phyloP scores from a whole-genome alignment of 1,284 basidiomycete genomes.

The Austroboletus niveus region DNA sequence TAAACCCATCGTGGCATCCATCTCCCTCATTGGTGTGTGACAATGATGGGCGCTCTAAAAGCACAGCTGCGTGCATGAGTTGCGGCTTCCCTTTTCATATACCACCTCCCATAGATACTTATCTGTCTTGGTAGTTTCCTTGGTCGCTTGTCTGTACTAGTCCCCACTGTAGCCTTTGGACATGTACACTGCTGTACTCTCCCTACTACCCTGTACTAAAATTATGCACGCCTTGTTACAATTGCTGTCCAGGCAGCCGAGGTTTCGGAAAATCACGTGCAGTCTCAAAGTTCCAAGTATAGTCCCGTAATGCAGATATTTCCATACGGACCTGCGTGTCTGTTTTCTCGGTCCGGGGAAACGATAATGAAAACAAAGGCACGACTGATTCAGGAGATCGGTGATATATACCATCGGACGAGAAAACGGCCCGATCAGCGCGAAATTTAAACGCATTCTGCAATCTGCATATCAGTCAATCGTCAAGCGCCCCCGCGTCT shows the following conservation, averaged over 20 bases:
- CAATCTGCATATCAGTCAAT: background rate
- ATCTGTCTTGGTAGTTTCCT: background rate
- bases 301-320: background rate
- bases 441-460: too few species aligned
- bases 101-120: background rate
- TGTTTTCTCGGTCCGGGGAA: background rate
- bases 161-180: background rate
- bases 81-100: background rate
- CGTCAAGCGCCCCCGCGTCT: background rate
- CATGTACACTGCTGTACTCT: background rate
- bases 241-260: too few species aligned
- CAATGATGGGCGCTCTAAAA: background rate
- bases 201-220: background rate
- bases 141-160: background rate
- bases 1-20: slow-evolving; percentile 39
- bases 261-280: background rate
- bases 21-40: slow-evolving; percentile 35
- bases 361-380: background rate
- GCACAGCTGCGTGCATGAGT: background rate
- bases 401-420: background rate
- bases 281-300: background rate
- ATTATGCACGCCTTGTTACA: background rate
- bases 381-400: background rate
- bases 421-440: background rate
- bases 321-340: background rate